Base-by-base conservation (phyloP, 78 protist genomes). In the Capsaspora owczarzaki region DNA sequence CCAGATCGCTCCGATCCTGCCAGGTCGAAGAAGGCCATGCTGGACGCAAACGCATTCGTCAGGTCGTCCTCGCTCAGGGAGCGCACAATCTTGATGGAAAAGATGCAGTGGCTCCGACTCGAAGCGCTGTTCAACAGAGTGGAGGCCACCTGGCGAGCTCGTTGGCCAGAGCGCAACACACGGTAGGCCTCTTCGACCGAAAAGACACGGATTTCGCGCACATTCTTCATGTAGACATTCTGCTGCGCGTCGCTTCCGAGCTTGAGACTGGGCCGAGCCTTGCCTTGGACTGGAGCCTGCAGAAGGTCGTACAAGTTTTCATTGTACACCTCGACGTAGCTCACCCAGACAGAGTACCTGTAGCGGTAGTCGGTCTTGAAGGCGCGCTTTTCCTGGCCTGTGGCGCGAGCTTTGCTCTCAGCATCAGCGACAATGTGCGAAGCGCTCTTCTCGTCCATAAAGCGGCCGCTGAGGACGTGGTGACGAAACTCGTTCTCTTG, bases 1-100 rank as follows among this genome's bases (percentile, higher is more conserved):
- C 66, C 8, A 29, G 12, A 25, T 10, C 96, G 85, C 85, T 93
- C 96, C 25, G 91, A 85, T 37, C 96, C 96, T n/a, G 93, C 94
- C 8, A 91, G 85, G 80, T 87, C 91, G n/a, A 87, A 82, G 42
- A 87, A 44, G 41, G 71, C 61, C 53, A 87, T 35, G 6, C 43
- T 6, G 33, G 43, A 35, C 72, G 12, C 19, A 29, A 2, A 25
- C 35, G n/a, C 66, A 29, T 56, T 25, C 66, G 12, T 56, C 25
- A 29, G 66, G 66, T 56, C 66, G 33, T 6, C 66, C 4, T 56
- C 72, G 53, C 37, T 44, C 27, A 23, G 76, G 27, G 31, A 5
- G 16, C 33, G 76, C 20, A 69, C 31, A 0, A 74, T 8, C 20
- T 10, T 5, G 44, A 74, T 10, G 43, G 78, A 29, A 35, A 74